Percentiles rank a stretch among this genome's conserved stretches.
Evolutionary conservation across 441 rosid species (phyloP).

Genomic region (Erodium texanum): DNA sequence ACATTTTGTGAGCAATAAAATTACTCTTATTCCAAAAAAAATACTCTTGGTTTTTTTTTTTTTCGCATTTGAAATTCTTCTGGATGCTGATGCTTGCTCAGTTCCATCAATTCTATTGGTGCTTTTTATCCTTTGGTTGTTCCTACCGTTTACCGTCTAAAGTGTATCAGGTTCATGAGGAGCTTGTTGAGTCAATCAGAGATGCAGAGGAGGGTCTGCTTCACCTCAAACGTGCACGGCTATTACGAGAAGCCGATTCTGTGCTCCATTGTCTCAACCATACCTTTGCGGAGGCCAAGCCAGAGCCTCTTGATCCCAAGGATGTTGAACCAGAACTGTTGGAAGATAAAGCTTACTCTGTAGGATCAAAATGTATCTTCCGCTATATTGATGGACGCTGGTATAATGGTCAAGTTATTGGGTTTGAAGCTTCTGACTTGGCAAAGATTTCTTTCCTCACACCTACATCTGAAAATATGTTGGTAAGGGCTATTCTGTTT

Average conservation of each 20-base stretch:
- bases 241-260: constrained; percentile 61
- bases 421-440: constrained; percentile 37
- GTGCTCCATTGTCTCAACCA: constrained; percentile 24
- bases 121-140: not conserved
- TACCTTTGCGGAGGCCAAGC: constrained; percentile 32
- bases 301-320: constrained; percentile 36
- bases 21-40: no score
- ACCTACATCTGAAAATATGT: constrained; percentile 78
- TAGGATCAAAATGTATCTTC: constrained; percentile 73
- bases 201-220: constrained; percentile 78
- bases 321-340: constrained; percentile 40
- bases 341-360: constrained; percentile 36
- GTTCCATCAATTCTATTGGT: constrained; percentile 2
- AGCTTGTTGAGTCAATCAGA: constrained; percentile 54
- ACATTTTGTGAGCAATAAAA: no score
- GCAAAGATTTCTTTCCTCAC: constrained; percentile 74
- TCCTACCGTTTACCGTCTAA: not conserved
- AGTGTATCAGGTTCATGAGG: constrained; percentile 52
- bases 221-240: constrained; percentile 67
- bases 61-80: not conserved
- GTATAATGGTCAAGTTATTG: constrained; percentile 77
- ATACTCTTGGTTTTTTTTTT: no score
- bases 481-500: constrained; percentile 37
- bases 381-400: constrained; percentile 70
- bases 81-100: not conserved